Evolutionary conservation across 208 protist species (phyloP).

Genomic region (Wallacemonas sp.): DNA sequence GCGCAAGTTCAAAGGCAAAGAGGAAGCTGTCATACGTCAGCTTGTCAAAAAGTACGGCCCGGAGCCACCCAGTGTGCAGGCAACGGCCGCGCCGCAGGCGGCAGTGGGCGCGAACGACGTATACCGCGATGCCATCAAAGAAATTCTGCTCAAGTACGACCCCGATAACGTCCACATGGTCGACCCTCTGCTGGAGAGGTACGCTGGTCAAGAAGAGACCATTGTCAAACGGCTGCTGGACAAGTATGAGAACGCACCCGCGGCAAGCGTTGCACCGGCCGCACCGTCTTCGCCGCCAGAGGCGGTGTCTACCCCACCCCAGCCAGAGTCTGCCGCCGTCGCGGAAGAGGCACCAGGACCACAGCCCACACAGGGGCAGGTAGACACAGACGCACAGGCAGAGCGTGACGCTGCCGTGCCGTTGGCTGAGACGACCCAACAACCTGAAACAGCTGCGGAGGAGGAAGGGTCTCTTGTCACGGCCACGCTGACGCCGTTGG

Average conservation of each 20-base stretch:
- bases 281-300: background rate
- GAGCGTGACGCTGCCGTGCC: no score
- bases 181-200: slow-evolving; percentile 31
- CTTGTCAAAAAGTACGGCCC: slow-evolving; percentile 74
- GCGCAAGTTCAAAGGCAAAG: slow-evolving; percentile 54
- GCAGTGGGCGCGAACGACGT: background rate
- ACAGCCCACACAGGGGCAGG: no score
- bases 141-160: slow-evolving; percentile 34
- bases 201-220: slow-evolving; percentile 40
- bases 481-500: background rate
- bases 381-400: no score
- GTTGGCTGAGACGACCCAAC: no score
- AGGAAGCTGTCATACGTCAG: slow-evolving; percentile 55
- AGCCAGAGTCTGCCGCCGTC: background rate
- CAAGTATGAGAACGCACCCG: slow-evolving; percentile 29
- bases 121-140: slow-evolving; percentile 27
- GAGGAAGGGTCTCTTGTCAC: slow-evolving; percentile 1
- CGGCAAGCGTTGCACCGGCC: background rate
- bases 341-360: background rate
- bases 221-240: slow-evolving; percentile 36
- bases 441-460: background rate
- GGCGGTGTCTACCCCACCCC: background rate
- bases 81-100: background rate
- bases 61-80: slow-evolving; percentile 38
- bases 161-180: slow-evolving; percentile 35